Conservation (phyloP, 2,329 filamentous ascomycete genomes). For the Colletotrichum musae region DNA sequence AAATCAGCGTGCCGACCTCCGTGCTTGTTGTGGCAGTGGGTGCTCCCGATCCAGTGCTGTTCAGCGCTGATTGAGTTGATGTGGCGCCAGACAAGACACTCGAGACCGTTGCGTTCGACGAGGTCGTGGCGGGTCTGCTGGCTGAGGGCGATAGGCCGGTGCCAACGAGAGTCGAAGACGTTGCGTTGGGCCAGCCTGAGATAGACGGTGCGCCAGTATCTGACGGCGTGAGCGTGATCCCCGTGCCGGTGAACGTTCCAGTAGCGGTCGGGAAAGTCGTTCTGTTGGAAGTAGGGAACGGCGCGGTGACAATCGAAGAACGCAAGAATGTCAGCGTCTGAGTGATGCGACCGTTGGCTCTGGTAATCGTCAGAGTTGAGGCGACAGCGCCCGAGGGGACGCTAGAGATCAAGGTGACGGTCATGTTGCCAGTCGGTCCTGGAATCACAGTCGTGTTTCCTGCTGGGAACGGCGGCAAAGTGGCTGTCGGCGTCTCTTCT, state of each 20-base stretch:
- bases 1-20: background rate
- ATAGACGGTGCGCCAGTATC: background rate
- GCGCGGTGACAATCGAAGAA: background rate
- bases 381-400: background rate
- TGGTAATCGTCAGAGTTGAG: conserved; percentile 11
- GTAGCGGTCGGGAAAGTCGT: background rate
- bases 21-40: background rate
- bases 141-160: background rate
- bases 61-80: background rate
- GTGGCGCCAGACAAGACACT: background rate
- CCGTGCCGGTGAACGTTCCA: background rate
- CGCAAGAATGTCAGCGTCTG: background rate
- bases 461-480: conserved; percentile 10
- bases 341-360: conserved; percentile 5
- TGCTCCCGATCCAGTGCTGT: background rate
- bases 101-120: background rate
- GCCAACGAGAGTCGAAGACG: background rate
- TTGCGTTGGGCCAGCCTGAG: conserved; percentile 11
- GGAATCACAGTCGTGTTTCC: conserved; percentile 13
- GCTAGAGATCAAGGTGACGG: conserved; percentile 5
- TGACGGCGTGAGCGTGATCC: background rate
- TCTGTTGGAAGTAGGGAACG: conserved; percentile 4
- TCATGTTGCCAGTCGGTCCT: conserved; percentile 15
- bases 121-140: background rate
- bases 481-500: conserved; percentile 6